Percentiles rank a stretch among this genome's conserved stretches.
phyloP scores from a whole-genome alignment of 345 rosid species.

The Eucalyptus tenuipes region DNA sequence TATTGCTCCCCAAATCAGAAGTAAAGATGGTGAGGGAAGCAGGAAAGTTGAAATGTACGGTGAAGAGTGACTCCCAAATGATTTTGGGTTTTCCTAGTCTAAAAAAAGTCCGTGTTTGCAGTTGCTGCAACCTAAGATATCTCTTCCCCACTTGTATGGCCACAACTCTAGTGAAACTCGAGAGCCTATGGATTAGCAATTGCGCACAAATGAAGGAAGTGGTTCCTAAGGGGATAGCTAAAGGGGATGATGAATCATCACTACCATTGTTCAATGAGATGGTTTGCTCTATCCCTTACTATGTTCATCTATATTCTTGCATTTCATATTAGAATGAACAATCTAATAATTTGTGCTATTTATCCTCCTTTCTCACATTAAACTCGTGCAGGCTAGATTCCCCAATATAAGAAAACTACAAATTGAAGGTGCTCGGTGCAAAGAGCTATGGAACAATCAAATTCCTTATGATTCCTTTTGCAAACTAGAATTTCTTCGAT shows the following conservation, averaged over 20 bases:
- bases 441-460: not conserved
- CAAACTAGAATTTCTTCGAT: not conserved
- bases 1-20: not conserved
- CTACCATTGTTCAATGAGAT: too few relatives aligned
- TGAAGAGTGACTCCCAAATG: too few relatives aligned
- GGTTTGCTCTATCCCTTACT: too few relatives aligned
- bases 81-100: too few relatives aligned
- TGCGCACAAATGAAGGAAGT: too few relatives aligned
- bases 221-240: fast-evolving
- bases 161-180: too few relatives aligned
- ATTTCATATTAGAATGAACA: not conserved
- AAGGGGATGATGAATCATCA: too few relatives aligned
- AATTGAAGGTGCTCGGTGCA: not conserved
- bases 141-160: too few relatives aligned
- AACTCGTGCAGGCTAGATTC: not conserved
- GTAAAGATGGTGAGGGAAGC: fast-evolving
- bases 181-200: too few relatives aligned
- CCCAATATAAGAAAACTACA: not conserved
- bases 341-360: too few relatives aligned
- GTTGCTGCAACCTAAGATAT: too few relatives aligned
- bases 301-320: not conserved
- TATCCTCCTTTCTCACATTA: not conserved
- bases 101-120: too few relatives aligned
- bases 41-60: not conserved
- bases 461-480: not conserved